phyloP scores from a whole-genome alignment of 306 rosid genomes.

The Adenanthera pavonina region DNA sequence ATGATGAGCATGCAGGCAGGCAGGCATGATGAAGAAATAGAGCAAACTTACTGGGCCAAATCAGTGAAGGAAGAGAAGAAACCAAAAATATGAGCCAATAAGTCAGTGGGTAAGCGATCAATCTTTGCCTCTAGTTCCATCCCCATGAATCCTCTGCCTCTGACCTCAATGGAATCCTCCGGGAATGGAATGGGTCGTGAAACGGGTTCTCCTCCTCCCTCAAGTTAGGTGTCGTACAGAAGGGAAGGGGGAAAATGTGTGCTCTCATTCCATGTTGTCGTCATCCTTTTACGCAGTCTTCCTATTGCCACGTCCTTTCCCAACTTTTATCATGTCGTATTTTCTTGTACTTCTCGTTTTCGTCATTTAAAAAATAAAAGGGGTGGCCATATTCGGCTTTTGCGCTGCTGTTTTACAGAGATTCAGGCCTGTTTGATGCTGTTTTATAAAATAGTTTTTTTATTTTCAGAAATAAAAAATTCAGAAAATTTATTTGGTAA shows the following conservation, averaged over 20 bases:
- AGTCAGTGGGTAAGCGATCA: constrained; percentile 86
- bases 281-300: constrained; percentile 38
- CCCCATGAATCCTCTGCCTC: constrained; percentile 2
- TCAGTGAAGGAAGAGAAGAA: constrained; percentile 83
- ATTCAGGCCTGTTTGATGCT: too few species aligned
- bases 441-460: too few species aligned
- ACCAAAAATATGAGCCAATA: constrained; percentile 77
- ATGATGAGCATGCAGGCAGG: neutral
- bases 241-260: constrained; percentile 24
- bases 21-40: neutral
- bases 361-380: neutral
- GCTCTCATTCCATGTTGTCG: constrained; percentile 66
- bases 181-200: neutral
- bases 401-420: neutral
- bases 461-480: too few species aligned
- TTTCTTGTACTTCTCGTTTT: neutral
- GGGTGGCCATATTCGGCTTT: neutral
- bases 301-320: constrained; percentile 7
- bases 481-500: too few species aligned
- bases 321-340: neutral
- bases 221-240: constrained; percentile 14
- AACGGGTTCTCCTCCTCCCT: constrained; percentile 15
- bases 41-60: constrained; percentile 81
- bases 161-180: neutral
- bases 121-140: constrained; percentile 70